Percentiles rank a stretch among this genome's conserved stretches.
Evolutionary conservation across 176 grass and related monocot genomes (phyloP).

Genomic region (maize (Zea mays)): Zm-B73-REFERENCE-NAM-5.0 NC_050103.1:148330001-148330500

Average conservation of each 20-base stretch:
- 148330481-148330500: slow-evolving; percentile 88
- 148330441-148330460: slow-evolving; percentile 61
- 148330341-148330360: not conserved
- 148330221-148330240: not conserved
- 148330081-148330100: not conserved
- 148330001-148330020: not conserved
- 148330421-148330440: slow-evolving; percentile 71
- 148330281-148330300: not conserved
- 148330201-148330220: not conserved
- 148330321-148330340: not conserved
- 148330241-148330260: not conserved
- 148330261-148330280: not conserved
- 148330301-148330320: slow-evolving; percentile 9
- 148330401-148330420: slow-evolving; percentile 80
- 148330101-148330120: not conserved
- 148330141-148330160: not conserved
- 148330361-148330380: not conserved
- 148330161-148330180: slow-evolving; percentile 9
- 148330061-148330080: no score
- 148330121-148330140: slow-evolving; percentile 5
- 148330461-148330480: slow-evolving; percentile 57
- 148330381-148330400: slow-evolving; percentile 30
- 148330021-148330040: slow-evolving; percentile 3
- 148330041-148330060: not conserved
- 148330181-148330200: not conserved